A percentile compares a stretch with the other conserved stretches of the same genome.
phyloP scores from a whole-genome alignment of 148 eudicot genomes.

The Amaranthus palmeri region DNA sequence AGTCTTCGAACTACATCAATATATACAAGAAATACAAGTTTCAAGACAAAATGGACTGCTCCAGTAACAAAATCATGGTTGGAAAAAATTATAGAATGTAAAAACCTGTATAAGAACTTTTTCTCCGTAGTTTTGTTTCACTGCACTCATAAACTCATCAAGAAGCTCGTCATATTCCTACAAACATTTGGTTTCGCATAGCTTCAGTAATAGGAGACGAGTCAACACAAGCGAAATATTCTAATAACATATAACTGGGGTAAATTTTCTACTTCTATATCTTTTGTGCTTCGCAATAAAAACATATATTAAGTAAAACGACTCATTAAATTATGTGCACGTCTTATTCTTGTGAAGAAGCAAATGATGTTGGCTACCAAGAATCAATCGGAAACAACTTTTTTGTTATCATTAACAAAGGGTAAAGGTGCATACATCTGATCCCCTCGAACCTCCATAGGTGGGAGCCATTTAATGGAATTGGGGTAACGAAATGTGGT shows the following conservation, averaged over 20 bases:
- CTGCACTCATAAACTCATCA: constrained; percentile 82
- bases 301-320: no score
- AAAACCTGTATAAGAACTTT: constrained; percentile 86
- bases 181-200: constrained; percentile 6
- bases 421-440: no score
- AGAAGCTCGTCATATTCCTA: constrained; percentile 88
- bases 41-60: neutral
- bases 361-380: no score
- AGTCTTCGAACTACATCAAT: constrained; percentile 73
- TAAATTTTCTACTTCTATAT: no score
- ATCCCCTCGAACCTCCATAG: no score
- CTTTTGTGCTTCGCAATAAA: no score
- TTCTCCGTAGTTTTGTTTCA: constrained; percentile 94
- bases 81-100: neutral
- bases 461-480: no score
- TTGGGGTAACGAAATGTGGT: no score
- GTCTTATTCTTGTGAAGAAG: no score
- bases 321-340: no score
- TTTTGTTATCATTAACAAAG: no score
- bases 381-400: no score
- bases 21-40: neutral
- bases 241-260: neutral
- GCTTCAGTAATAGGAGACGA: constrained; percentile 3
- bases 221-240: neutral
- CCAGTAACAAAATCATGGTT: neutral